Base-by-base conservation (phyloP, 2,329 filamentous ascomycete species). In the Clarireedia paspali region DNA sequence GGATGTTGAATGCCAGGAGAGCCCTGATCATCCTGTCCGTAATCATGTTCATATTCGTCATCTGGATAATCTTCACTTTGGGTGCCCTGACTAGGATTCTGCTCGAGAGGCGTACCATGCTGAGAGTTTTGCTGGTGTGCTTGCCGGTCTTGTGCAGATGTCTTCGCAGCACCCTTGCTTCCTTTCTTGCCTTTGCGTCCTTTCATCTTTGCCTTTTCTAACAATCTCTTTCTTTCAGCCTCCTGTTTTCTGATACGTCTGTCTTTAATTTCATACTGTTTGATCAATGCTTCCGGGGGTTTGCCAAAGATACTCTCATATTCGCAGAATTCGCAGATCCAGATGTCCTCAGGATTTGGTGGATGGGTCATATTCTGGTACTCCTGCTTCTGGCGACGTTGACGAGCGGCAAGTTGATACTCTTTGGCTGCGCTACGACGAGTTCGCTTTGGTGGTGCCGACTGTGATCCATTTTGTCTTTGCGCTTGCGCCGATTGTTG, bases 271-370 rank as follows among this genome's bases (percentile, higher is more conserved):
- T 99, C 94, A 68, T 97, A 99, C 60, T 91, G 84, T 42, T 89
- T 83, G 60, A 97, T 95, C 54, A 99, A 74, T 50, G 90, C 90
- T 64, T 83, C 80, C 0, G 94, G 94, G 2, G 88, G 88, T 52
- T 80, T 80, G n/a, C 92, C 92, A 69, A 96, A 97, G 50, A 99
- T 96, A 52, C 84, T 83, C 72, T 97, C 92, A 68, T 96, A 99
- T 71, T 99, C 94, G 75, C 94, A 99, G 70, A 97, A 97, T 67
- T 96, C 89, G 73, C 94, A 99, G 47, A 97, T 91, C 89, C 91
- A 97, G 50, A 91, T 81, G 59, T 96, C 89, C 62, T 89, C 87
- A 1, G 75, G 70, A 17, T 73, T 75, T 0, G 88, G 87, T 1
- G 88, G 87, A 65, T 88, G 85, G 64, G 88, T 84, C 59, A 82